Evolutionary conservation across 371 early-diverging fungal genomes (phyloP).

Genomic region (Mucor lusitanicus): DNA sequence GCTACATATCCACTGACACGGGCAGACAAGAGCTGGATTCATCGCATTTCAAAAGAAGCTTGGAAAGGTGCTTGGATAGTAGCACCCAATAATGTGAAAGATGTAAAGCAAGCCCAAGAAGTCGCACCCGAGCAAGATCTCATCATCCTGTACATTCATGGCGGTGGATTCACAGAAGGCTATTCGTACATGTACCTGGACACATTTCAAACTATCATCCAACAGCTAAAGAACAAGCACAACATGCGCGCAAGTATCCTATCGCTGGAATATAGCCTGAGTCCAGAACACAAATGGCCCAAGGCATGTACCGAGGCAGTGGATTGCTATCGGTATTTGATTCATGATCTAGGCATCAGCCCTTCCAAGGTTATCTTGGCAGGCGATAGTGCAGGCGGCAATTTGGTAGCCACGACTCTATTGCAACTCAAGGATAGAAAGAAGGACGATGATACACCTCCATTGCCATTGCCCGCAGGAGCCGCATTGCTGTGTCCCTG

Average conservation of each 20-base stretch:
- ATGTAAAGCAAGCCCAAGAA: constrained; percentile 11
- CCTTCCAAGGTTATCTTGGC: constrained; percentile 18
- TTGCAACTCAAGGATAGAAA: constrained; percentile 11
- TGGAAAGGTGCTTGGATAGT: constrained; percentile 38
- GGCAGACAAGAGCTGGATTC: constrained; percentile 18
- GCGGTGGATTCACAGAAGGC: constrained; percentile 35
- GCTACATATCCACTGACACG: background rate
- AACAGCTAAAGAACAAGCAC: constrained; percentile 13
- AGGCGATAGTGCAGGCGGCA: constrained; percentile 37
- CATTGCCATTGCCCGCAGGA: constrained; percentile 25
- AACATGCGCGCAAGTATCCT: constrained; percentile 19
- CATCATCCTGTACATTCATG: constrained; percentile 27
- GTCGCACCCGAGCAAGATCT: constrained; percentile 14
- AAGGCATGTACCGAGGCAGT: constrained; percentile 22
- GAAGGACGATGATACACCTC: constrained; percentile 6
- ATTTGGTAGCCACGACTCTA: constrained; percentile 19
- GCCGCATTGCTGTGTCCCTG: constrained; percentile 26
- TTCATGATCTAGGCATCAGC: constrained; percentile 16
- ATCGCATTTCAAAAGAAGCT: constrained; percentile 1
- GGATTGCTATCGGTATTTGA: constrained; percentile 27
- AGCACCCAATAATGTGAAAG: constrained; percentile 10
- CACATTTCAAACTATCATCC: constrained; percentile 16
- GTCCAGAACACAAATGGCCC: constrained; percentile 30
- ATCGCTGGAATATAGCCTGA: constrained; percentile 29
- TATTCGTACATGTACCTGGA: constrained; percentile 28